Evolutionary conservation across 2,329 filamentous ascomycete genomes (phyloP).

Genomic region (Ophiocordyceps australis): DNA sequence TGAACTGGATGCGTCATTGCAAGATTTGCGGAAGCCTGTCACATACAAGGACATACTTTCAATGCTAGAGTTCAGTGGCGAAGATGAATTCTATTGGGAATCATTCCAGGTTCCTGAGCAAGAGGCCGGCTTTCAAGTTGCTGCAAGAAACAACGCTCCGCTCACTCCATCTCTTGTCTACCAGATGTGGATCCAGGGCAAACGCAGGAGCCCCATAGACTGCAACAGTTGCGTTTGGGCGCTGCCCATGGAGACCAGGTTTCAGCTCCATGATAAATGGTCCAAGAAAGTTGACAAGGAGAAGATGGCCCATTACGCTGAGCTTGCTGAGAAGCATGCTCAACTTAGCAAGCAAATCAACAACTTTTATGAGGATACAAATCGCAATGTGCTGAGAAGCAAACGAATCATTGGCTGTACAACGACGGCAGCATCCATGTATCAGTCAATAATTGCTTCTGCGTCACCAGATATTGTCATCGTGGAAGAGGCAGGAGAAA

Average conservation of each 20-base stretch:
- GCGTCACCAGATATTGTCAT: constrained; percentile 41
- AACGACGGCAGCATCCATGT: constrained; percentile 50
- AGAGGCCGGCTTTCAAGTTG: constrained; percentile 22
- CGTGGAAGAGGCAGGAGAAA: constrained; percentile 58
- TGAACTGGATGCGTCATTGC: constrained; percentile 10
- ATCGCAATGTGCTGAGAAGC: constrained; percentile 22
- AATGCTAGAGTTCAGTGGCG: constrained; percentile 30
- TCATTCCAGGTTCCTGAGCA: constrained; percentile 33
- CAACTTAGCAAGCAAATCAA: constrained; percentile 19
- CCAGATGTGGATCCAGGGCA: constrained; percentile 4
- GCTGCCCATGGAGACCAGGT: constrained; percentile 19
- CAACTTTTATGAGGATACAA: constrained; percentile 22
- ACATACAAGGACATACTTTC: constrained; percentile 15
- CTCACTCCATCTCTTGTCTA: constrained; percentile 13
- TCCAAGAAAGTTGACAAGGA: constrained; percentile 27
- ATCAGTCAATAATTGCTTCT: constrained; percentile 31
- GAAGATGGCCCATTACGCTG: constrained; percentile 19
- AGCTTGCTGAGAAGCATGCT: constrained; percentile 21
- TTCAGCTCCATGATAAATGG: constrained; percentile 22
- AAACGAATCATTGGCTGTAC: constrained; percentile 53
- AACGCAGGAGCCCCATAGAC: constrained; percentile 5
- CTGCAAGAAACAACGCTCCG: constrained; percentile 24
- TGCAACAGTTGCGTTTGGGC: too few relatives aligned
- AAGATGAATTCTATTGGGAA: constrained; percentile 30
- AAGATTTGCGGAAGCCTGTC: constrained; percentile 2